These are phyloP conservation scores for Pulveroboletus sp. DNA, from an alignment of 768 basidiomycete species.

Conservation along the genomic window DNA sequence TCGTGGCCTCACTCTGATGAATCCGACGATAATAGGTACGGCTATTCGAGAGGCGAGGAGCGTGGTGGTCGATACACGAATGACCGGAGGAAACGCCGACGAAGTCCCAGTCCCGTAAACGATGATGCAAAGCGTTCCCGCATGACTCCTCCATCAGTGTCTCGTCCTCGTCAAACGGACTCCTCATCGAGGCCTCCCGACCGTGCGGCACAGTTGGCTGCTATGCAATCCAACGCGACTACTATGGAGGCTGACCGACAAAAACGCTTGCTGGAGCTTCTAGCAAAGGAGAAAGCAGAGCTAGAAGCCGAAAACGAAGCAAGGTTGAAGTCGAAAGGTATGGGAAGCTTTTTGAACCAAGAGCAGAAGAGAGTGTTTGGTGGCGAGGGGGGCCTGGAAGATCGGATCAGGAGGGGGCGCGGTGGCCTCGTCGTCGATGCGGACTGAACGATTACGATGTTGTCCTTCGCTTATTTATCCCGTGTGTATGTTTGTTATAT, in stretches of 20 bases:
- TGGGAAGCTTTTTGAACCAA: constrained; percentile 74
- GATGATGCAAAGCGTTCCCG: constrained; percentile 48
- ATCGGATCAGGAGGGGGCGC: constrained; percentile 68
- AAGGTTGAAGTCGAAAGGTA: constrained; percentile 68
- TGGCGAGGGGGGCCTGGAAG: constrained; percentile 72
- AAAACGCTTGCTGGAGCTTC: constrained; percentile 59
- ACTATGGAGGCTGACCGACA: constrained; percentile 64
- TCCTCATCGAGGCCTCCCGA: constrained; percentile 32
- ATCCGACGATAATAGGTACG: constrained; percentile 41
- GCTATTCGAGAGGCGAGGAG: constrained; percentile 26
- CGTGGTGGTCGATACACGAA: constrained; percentile 23
- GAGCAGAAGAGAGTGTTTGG: constrained; percentile 86
- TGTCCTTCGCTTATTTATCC: neutral
- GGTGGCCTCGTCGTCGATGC: constrained; percentile 65
- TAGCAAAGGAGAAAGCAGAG: constrained; percentile 78
- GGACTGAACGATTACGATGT: constrained; percentile 15
- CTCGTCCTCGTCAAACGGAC: constrained; percentile 18
- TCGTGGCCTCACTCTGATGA: constrained; percentile 51
- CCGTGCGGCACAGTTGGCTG: constrained; percentile 82
- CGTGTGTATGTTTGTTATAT: constrained; percentile 10
- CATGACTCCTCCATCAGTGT: constrained; percentile 36
- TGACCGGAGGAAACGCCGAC: constrained; percentile 37
- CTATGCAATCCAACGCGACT: constrained; percentile 79
- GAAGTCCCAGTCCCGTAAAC: constrained; percentile 33
- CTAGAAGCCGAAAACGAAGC: constrained; percentile 65